Conservation (phyloP, 2,329 filamentous ascomycete species). For the Phaeosphaeria sp. region DNA sequence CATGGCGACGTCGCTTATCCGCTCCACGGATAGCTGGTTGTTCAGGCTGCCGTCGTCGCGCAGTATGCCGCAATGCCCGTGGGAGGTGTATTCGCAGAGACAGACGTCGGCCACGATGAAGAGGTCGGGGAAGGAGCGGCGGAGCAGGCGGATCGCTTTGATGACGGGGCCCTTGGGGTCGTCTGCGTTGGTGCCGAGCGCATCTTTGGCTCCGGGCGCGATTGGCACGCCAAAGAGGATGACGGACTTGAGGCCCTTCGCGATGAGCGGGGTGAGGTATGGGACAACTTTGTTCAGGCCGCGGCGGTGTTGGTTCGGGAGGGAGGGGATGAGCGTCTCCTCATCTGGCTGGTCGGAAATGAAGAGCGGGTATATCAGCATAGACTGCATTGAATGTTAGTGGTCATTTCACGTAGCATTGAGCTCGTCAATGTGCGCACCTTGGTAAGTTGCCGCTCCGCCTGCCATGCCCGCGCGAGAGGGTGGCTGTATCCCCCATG, state of each 20-base stretch:
- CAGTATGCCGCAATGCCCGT: conserved; percentile 96
- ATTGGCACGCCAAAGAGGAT: conserved; percentile 96
- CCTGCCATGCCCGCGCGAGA: conserved; percentile 59
- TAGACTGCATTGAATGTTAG: conserved; percentile 68
- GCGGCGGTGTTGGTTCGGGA: conserved; percentile 88
- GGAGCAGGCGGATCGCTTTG: conserved; percentile 80
- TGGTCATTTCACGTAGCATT: conserved; percentile 2
- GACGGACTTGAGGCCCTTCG: conserved; percentile 88
- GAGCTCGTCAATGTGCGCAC: conserved; percentile 27
- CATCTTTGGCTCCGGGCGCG: conserved; percentile 81
- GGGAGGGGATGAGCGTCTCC: conserved; percentile 85
- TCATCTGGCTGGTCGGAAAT: conserved; percentile 94
- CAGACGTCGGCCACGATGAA: conserved; percentile 95
- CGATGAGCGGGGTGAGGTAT: conserved; percentile 84
- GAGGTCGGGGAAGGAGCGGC: conserved; percentile 83
- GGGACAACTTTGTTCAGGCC: conserved; percentile 86
- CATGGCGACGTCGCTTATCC: conserved; percentile 96
- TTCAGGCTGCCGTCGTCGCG: conserved; percentile 92
- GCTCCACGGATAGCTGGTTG: conserved; percentile 90
- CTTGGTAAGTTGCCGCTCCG: conserved; percentile 61
- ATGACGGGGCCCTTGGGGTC: conserved; percentile 94
- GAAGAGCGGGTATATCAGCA: conserved; percentile 98
- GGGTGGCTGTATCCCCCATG: conserved; percentile 62
- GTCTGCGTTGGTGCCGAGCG: conserved; percentile 88
- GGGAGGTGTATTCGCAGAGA: conserved; percentile 97